Evolutionary conservation across 148 eudicot genomes (phyloP).

Genomic region (Rhododendron henanense): DNA sequence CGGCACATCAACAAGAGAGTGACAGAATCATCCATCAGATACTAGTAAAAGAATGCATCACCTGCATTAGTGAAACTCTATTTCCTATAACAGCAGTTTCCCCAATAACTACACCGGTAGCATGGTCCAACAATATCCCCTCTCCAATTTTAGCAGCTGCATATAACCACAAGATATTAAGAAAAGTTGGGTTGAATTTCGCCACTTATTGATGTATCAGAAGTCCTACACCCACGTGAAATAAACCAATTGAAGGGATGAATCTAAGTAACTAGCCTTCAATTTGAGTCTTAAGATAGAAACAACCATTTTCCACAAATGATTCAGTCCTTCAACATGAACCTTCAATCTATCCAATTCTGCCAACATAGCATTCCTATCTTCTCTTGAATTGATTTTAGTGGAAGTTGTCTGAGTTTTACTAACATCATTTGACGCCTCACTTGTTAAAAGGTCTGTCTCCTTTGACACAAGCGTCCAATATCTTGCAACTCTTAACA

Average conservation of each 20-base stretch:
- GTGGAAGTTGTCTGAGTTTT: background rate
- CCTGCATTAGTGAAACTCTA: slow-evolving; percentile 69
- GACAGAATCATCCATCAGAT: slow-evolving; percentile 10
- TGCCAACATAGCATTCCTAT: background rate
- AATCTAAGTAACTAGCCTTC: background rate
- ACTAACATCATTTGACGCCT: background rate
- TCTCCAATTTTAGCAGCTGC: slow-evolving; percentile 63
- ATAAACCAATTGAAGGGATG: background rate
- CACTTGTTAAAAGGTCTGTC: background rate
- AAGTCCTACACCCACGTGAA: background rate
- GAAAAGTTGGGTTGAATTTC: background rate
- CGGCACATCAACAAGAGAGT: background rate
- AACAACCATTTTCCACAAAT: background rate
- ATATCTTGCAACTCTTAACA: background rate
- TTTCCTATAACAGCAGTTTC: slow-evolving; percentile 63
- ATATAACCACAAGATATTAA: slow-evolving; percentile 10
- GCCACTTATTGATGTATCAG: background rate
- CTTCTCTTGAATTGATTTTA: background rate
- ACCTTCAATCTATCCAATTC: background rate
- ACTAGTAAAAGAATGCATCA: slow-evolving; percentile 2
- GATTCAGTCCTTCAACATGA: background rate
- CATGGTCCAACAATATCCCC: slow-evolving; percentile 61
- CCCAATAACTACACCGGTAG: slow-evolving; percentile 60
- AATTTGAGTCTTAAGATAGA: background rate
- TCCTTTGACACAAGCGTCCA: background rate